A percentile compares a stretch with the other conserved stretches of the same genome.
Evolutionary conservation across 805 yeast genomes (phyloP).

Genomic region (Candida xiaguanensis): DNA sequence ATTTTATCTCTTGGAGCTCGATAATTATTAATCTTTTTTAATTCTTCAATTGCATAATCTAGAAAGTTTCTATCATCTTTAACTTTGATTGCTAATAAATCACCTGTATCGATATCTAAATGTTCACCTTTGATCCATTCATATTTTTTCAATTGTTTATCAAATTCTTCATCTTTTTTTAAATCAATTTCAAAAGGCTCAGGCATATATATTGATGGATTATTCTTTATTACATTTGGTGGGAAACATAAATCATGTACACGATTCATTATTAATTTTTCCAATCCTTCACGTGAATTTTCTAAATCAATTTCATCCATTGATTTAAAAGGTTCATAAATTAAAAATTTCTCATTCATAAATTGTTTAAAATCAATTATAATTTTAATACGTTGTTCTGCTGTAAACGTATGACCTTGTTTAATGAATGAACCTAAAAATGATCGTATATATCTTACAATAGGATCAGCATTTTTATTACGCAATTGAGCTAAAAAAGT

Average conservation of each 20-base stretch:
- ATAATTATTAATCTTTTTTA: slow-evolving; percentile 73
- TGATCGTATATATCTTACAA: slow-evolving; percentile 80
- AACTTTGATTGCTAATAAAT: slow-evolving; percentile 19
- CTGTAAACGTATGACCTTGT: slow-evolving; percentile 55
- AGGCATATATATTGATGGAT: slow-evolving; percentile 20
- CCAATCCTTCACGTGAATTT: slow-evolving; percentile 87
- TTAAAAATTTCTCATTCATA: slow-evolving; percentile 57
- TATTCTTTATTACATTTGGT: slow-evolving; percentile 52
- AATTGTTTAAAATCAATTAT: slow-evolving; percentile 74
- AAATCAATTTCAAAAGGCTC: slow-evolving; percentile 57
- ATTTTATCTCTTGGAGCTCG: slow-evolving; percentile 94
- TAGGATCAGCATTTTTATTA: slow-evolving; percentile 78
- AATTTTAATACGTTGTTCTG: slow-evolving; percentile 74
- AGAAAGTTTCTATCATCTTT: slow-evolving; percentile 43
- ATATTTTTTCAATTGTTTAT: slow-evolving; percentile 54
- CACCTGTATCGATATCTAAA: slow-evolving; percentile 60
- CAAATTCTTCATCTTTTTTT: slow-evolving; percentile 51
- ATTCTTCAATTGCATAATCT: slow-evolving; percentile 65
- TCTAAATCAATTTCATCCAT: slow-evolving; percentile 55
- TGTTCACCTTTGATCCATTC: slow-evolving; percentile 72
- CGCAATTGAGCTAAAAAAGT: slow-evolving; percentile 68
- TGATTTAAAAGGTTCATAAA: slow-evolving; percentile 69
- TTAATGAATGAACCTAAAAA: slow-evolving; percentile 75
- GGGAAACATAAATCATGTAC: slow-evolving; percentile 76
- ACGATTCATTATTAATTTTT: slow-evolving; percentile 87